Percentiles rank a stretch among this genome's conserved stretches.
Conservation (phyloP, 2,329 filamentous ascomycete genomes). For the Talaromyces marneffei region DNA sequence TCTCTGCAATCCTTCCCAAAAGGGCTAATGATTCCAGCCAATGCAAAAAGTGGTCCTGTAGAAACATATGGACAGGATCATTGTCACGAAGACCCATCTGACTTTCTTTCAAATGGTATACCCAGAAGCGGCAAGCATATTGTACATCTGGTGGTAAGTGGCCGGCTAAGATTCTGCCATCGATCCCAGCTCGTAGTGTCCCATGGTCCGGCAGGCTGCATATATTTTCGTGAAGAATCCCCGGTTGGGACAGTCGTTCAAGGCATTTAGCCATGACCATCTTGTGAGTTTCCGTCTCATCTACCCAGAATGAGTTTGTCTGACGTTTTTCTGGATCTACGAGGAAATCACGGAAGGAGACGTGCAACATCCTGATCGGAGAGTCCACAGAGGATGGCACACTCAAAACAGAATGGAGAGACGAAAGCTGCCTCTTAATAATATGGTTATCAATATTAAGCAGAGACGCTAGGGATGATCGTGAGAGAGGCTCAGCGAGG, state of each 20-base stretch:
- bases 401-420: too few species aligned
- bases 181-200: conserved; percentile 10
- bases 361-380: conserved; percentile 19
- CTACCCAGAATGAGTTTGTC: not conserved
- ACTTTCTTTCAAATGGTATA: not conserved
- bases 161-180: conserved; percentile 14
- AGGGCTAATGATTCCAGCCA: conserved; percentile 1
- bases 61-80: too few species aligned
- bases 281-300: not conserved
- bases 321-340: conserved; percentile 16
- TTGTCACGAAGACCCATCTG: not conserved
- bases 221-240: not conserved
- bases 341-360: conserved; percentile 30
- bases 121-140: conserved; percentile 23
- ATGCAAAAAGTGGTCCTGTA: not conserved
- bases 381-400: not conserved
- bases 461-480: too few species aligned
- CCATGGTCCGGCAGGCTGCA: conserved; percentile 15
- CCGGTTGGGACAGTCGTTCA: not conserved
- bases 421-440: too few species aligned
- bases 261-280: not conserved
- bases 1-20: not conserved
- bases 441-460: too few species aligned
- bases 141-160: conserved; percentile 19
- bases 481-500: conserved; percentile 12